Evolutionary conservation across 148 eudicot species (phyloP), one percentile per base, ranked within the genome.

Genomic region (Heliamphora exappendiculata): DNA sequence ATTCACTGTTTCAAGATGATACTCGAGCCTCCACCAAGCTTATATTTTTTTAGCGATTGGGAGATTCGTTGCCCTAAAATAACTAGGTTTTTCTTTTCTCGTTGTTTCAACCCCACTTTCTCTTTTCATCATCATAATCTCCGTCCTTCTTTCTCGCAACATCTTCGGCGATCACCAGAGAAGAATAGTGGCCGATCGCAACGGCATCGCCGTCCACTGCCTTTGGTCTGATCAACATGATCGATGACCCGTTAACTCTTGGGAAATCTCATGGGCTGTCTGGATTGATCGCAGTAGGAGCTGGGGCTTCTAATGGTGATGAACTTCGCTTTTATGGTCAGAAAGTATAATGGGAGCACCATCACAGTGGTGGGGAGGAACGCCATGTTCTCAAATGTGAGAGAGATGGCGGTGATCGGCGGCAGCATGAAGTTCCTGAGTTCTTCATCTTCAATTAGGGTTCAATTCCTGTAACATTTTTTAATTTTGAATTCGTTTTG

Each of bases 181-280:
- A 57, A 10, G 29, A 63, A 34, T 88, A 20, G 9, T 72, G 3
- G 70, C 82, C 39, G 95, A 92, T 17, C 67, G 67, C 0, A 68
- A 67, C 39, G 88, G 90, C 3, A 83, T 92, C 0, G 78, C 91
- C 0, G 60, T 88, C 81, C 2, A 77, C 86, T 1, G 80, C 34
- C 7, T 89, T 87, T 37, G 93, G 93, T 5, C 0, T 22, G 2
- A 34, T 84, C 5, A 75, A 24, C n/a, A 77, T 86, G 80, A 84
- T 84, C 39, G 89, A 86, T 45, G 45, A 86, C 64, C 77, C 85
- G 8, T 39, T 86, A 3, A 86, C 89, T 13, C 49, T 62, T 7
- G 81, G 89, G 1, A 66, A 81, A 16, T 85, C 89, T 4, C 86
- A 86, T 33, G 89, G 89, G 24, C 19, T 86, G 2, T 86, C 84